Evolutionary conservation across 2,329 filamentous ascomycete species (phyloP).

Genomic region (Aspergillus carbonarius): DNA sequence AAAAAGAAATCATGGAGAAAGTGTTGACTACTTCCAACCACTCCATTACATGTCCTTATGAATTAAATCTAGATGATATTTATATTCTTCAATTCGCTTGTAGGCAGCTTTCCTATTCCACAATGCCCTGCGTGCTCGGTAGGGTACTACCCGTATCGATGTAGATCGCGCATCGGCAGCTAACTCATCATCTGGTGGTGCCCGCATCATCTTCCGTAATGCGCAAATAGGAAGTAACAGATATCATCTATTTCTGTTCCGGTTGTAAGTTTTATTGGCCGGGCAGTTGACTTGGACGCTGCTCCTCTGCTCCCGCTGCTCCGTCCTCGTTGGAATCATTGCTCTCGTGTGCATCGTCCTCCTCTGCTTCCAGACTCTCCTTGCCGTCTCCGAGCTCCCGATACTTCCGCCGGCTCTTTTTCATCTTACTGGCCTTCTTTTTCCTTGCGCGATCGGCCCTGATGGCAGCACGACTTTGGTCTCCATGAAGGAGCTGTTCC

Average conservation of each 20-base stretch:
- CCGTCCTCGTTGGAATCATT: constrained; percentile 1
- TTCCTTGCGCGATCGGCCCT: constrained; percentile 79
- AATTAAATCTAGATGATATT: constrained; percentile 12
- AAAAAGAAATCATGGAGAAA: constrained; percentile 4
- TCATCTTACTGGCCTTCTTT: constrained; percentile 45
- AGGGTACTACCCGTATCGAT: too few species aligned
- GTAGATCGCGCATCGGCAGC: too few species aligned
- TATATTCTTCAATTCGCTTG: not conserved
- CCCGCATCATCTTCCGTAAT: not conserved
- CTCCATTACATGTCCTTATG: constrained; percentile 13
- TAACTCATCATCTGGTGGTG: too few species aligned
- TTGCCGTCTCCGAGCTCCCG: constrained; percentile 22
- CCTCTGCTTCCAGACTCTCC: constrained; percentile 12
- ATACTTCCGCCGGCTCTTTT: constrained; percentile 48
- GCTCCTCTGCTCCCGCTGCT: not conserved
- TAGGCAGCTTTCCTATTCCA: not conserved
- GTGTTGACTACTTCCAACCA: not conserved
- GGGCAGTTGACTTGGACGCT: not conserved
- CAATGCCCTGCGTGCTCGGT: too few species aligned
- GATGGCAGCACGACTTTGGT: constrained; percentile 73
- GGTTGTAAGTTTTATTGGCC: not conserved
- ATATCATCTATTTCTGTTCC: not conserved
- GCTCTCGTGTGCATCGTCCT: constrained; percentile 13
- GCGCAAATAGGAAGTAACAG: not conserved
- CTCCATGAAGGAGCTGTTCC: constrained; percentile 73